These are phyloP conservation scores for Tolypocladium pustulatum DNA, from an alignment of 2,329 filamentous ascomycete genomes.

Conservation along the genomic window DNA sequence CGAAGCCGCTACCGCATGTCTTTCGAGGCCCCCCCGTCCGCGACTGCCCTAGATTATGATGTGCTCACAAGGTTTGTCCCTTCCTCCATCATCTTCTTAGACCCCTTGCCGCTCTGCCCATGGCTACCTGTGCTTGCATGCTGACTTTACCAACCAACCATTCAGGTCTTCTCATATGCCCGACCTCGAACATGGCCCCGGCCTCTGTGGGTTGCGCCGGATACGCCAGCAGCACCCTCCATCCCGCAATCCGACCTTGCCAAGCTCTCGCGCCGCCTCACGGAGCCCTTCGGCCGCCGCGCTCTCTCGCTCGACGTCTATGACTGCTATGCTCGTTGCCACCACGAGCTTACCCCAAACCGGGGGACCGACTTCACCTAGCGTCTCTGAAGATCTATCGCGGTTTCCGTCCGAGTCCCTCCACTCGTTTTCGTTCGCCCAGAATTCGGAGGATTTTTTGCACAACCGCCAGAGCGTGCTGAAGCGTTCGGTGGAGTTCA, in stretches of 20 bases:
- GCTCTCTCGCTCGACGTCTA: slow-evolving; percentile 58
- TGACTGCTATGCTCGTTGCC: slow-evolving; percentile 55
- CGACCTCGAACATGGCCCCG: slow-evolving; percentile 81
- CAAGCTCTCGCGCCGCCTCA: slow-evolving; percentile 51
- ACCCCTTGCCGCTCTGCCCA: neutral
- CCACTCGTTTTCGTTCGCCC: slow-evolving; percentile 96
- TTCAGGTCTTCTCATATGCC: slow-evolving; percentile 68
- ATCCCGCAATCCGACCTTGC: slow-evolving; percentile 53
- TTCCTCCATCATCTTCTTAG: neutral
- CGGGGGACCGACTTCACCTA: slow-evolving; percentile 60
- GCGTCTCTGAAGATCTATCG: slow-evolving; percentile 77
- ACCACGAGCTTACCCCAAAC: slow-evolving; percentile 42
- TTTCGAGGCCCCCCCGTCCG: slow-evolving; percentile 59
- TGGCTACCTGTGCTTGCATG: slow-evolving; percentile 2
- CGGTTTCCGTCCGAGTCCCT: slow-evolving; percentile 92
- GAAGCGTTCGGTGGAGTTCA: slow-evolving; percentile 91
- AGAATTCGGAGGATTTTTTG: slow-evolving; percentile 85
- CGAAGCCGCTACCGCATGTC: slow-evolving; percentile 61
- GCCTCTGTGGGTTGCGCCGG: slow-evolving; percentile 76
- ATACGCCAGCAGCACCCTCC: slow-evolving; percentile 76
- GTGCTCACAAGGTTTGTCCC: slow-evolving; percentile 56
- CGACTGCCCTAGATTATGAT: slow-evolving; percentile 52
- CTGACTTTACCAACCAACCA: slow-evolving; percentile 13
- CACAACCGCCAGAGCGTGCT: slow-evolving; percentile 88
- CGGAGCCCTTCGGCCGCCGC: slow-evolving; percentile 45